These are phyloP conservation scores for Isatis tinctoria DNA, from an alignment of 345 rosid species.

Conservation along the genomic window DNA sequence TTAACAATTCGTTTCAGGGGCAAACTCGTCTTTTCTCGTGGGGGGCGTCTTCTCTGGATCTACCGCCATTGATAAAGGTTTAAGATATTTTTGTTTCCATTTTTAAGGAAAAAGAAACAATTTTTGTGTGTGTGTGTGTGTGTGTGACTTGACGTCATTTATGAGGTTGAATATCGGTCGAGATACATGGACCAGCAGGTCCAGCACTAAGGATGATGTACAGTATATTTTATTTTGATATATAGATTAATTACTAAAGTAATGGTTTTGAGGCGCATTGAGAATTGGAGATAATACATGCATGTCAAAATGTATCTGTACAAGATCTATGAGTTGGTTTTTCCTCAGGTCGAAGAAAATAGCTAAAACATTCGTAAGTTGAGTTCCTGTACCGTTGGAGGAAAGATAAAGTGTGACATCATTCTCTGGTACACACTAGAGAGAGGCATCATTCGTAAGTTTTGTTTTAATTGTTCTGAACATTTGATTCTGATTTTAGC, in stretches of 20 bases:
- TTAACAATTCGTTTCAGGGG: background rate
- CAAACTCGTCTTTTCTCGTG: background rate
- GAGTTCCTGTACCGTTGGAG: conserved; percentile 11
- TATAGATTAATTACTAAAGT: background rate
- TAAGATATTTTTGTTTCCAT: conserved; percentile 6
- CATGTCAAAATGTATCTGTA: conserved; percentile 10
- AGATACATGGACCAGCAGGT: conserved; percentile 27
- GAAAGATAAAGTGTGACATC: background rate
- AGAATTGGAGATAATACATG: background rate
- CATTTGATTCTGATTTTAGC: background rate
- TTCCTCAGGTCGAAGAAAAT: conserved; percentile 6
- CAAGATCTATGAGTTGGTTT: conserved; percentile 19
- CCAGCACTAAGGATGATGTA: background rate
- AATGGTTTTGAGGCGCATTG: background rate
- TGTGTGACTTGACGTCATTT: conserved; percentile 13
- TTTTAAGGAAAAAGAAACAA: background rate
- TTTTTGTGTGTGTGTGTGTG: background rate
- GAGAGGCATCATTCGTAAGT: background rate
- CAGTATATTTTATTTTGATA: background rate
- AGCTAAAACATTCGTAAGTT: background rate
- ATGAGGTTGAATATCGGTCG: conserved; percentile 17
- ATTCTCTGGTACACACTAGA: background rate
- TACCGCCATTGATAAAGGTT: conserved; percentile 9
- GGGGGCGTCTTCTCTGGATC: background rate
- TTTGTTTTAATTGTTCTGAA: background rate